Conservation (phyloP, 768 basidiomycete species). For the Trametes sanguinea region DNA sequence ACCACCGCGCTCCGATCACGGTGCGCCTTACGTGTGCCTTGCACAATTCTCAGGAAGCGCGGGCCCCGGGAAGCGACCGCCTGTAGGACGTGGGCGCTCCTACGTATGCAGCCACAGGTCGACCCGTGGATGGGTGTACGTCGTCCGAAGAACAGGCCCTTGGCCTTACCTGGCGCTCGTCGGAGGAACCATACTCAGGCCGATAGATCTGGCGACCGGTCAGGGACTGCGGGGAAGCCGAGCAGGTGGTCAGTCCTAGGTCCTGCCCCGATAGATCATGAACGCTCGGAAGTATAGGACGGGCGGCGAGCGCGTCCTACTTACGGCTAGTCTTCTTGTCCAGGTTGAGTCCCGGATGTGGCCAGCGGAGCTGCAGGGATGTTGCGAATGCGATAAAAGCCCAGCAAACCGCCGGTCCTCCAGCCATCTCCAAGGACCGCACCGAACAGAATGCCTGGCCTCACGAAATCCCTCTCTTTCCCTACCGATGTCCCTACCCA, state of each 20-base stretch:
- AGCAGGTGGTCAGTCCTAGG: conserved; percentile 1
- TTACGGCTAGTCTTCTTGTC: conserved; percentile 20
- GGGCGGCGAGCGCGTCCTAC: conserved; percentile 14
- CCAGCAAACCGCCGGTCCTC: not conserved
- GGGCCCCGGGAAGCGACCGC: conserved; percentile 13
- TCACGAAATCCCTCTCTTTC: conserved; percentile 42
- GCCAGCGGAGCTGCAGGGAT: conserved; percentile 8
- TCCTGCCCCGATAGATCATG: conserved; percentile 16
- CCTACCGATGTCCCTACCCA: conserved; percentile 55
- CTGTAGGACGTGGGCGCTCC: conserved; percentile 4
- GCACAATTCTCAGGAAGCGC: conserved; percentile 6
- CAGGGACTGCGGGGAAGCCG: conserved; percentile 17
- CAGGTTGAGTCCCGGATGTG: conserved; percentile 4
- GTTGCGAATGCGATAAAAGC: conserved; percentile 15
- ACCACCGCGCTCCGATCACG: conserved; percentile 22
- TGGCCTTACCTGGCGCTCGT: conserved; percentile 4
- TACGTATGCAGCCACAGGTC: conserved; percentile 5
- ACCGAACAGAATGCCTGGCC: conserved; percentile 33
- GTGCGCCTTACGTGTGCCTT: conserved; percentile 18
- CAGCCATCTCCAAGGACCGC: conserved; percentile 8
- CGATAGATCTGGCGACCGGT: conserved; percentile 16
- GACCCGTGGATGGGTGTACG: not conserved
- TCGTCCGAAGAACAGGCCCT: conserved; percentile 4
- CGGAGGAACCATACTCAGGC: not conserved
- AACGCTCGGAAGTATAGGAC: conserved; percentile 7